Evolutionary conservation across 2,329 filamentous ascomycete genomes (phyloP).

Genomic region (Talaromyces sp.): DNA sequence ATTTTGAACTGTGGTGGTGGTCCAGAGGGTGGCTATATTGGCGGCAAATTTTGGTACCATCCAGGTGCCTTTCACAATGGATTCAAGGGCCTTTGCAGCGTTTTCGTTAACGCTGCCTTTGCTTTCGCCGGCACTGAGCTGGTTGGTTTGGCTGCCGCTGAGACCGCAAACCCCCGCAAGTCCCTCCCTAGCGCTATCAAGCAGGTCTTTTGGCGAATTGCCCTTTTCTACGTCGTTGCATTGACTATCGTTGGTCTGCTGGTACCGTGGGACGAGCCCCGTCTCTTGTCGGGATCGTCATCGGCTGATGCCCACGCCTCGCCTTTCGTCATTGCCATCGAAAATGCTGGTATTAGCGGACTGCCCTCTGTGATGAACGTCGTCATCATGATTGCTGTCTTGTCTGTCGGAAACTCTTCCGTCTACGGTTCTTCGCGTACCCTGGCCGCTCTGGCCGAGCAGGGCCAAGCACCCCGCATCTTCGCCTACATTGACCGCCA

Average conservation of each 20-base stretch:
- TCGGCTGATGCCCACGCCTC: conserved; percentile 69
- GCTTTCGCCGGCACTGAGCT: conserved; percentile 60
- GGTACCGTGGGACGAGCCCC: conserved; percentile 65
- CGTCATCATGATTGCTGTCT: conserved; percentile 85
- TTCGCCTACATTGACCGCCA: conserved; percentile 77
- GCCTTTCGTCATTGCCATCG: conserved; percentile 89
- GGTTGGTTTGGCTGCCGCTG: conserved; percentile 56
- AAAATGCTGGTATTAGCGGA: conserved; percentile 73
- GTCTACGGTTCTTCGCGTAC: conserved; percentile 90
- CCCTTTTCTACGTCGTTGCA: conserved; percentile 82
- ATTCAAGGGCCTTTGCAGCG: conserved; percentile 60
- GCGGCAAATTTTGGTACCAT: conserved; percentile 67
- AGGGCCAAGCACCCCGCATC: conserved; percentile 72
- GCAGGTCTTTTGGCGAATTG: conserved; percentile 93
- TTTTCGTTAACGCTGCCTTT: conserved; percentile 61
- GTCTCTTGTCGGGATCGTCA: conserved; percentile 55
- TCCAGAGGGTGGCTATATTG: conserved; percentile 69
- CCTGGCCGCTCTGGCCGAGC: conserved; percentile 81
- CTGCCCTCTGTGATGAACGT: conserved; percentile 88
- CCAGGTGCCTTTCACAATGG: conserved; percentile 72
- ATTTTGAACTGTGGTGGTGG: conserved; percentile 80
- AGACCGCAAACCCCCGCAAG: conserved; percentile 56
- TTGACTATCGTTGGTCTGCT: conserved; percentile 76
- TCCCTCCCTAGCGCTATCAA: conserved; percentile 82
- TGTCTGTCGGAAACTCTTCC: conserved; percentile 87